Evolutionary conservation across 371 early-diverging fungal species (phyloP).

Genomic region (Modicella reniformis): DNA sequence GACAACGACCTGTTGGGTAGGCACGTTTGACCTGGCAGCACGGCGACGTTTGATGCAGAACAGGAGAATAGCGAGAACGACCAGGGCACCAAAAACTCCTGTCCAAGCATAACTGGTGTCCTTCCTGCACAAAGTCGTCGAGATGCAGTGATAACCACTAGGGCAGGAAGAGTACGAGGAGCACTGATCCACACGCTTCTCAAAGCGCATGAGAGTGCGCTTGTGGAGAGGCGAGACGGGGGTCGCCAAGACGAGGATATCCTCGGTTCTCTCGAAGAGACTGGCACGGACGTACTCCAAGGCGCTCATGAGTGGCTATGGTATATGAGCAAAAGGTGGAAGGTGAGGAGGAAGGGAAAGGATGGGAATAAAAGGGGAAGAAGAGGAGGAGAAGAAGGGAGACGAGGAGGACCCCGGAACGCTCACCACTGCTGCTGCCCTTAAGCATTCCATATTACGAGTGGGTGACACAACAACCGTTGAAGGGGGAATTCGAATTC

Average conservation of each 20-base stretch:
- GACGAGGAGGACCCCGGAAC: neutral
- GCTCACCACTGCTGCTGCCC: too few relatives aligned
- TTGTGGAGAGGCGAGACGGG: slow-evolving; percentile 16
- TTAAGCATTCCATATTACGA: too few relatives aligned
- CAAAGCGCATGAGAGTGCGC: slow-evolving; percentile 32
- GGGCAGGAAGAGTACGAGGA: slow-evolving; percentile 12
- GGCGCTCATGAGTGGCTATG: slow-evolving; percentile 5
- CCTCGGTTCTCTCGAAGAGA: slow-evolving; percentile 13
- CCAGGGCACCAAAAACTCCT: slow-evolving; percentile 25
- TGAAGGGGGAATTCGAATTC: too few relatives aligned
- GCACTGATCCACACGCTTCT: slow-evolving; percentile 36
- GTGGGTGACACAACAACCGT: too few relatives aligned
- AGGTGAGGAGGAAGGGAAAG: neutral
- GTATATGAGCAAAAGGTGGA: neutral
- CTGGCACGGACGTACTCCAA: slow-evolving; percentile 11
- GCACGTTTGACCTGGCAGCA: slow-evolving; percentile 1
- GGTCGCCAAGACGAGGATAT: slow-evolving; percentile 9
- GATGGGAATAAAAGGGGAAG: neutral
- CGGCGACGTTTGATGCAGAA: slow-evolving; percentile 24
- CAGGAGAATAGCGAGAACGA: slow-evolving; percentile 15
- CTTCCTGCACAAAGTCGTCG: slow-evolving; percentile 14
- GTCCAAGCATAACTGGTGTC: slow-evolving; percentile 42
- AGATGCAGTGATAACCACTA: slow-evolving; percentile 27
- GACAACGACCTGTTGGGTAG: slow-evolving; percentile 11
- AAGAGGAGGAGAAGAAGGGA: neutral